Evolutionary conservation across 2,329 filamentous ascomycete genomes (phyloP).

Genomic region (Arthroderma sp.): DNA sequence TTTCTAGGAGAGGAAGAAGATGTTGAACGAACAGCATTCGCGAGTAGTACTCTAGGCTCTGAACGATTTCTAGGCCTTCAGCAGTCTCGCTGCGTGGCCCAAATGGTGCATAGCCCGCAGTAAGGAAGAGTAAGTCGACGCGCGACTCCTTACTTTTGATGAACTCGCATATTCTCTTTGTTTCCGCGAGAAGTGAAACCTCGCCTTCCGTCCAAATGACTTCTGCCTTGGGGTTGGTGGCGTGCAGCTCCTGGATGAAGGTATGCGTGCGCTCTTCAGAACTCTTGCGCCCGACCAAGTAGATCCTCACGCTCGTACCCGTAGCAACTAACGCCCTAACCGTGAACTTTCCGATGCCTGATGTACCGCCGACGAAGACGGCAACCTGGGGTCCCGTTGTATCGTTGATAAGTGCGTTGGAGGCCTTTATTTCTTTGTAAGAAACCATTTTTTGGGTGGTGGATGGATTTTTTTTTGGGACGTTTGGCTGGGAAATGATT

Average conservation of each 20-base stretch:
- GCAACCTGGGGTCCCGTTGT: constrained; percentile 23
- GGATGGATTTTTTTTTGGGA: no score
- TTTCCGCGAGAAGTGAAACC: constrained; percentile 36
- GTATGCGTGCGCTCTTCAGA: constrained; percentile 21
- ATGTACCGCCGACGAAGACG: constrained; percentile 38
- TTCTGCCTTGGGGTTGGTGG: constrained; percentile 30
- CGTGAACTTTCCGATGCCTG: constrained; percentile 37
- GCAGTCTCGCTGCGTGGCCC: constrained; percentile 27
- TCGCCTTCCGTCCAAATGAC: constrained; percentile 36
- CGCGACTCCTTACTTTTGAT: constrained; percentile 22
- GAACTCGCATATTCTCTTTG: constrained; percentile 14
- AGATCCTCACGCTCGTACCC: constrained; percentile 29
- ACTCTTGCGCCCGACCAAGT: constrained; percentile 32
- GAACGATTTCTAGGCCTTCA: constrained; percentile 35
- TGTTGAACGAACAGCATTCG: constrained; percentile 33
- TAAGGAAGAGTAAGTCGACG: constrained; percentile 37
- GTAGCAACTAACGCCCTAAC: constrained; percentile 28
- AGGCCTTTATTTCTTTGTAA: constrained; percentile 26
- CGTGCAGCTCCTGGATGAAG: constrained; percentile 30
- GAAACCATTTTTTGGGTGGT: constrained; percentile 27
- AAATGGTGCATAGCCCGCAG: constrained; percentile 36
- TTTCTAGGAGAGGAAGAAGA: constrained; percentile 32
- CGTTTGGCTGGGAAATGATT: no score
- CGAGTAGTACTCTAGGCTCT: constrained; percentile 34
- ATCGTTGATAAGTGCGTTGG: constrained; percentile 33